phyloP scores from a whole-genome alignment of 2,329 filamentous ascomycete genomes.

The Fusarium staphyleae region DNA sequence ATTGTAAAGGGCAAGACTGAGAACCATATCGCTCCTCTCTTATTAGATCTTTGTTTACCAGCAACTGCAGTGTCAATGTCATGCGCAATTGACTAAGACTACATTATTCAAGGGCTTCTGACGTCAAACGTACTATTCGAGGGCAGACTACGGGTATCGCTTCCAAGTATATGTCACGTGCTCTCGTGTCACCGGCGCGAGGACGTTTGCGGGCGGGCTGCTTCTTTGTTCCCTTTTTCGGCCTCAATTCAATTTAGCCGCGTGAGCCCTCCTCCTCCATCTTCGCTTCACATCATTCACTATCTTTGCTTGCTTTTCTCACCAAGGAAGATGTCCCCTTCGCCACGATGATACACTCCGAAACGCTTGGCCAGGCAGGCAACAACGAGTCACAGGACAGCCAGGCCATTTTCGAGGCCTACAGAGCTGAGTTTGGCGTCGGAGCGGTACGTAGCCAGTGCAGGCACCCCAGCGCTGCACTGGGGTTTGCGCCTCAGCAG shows the following conservation, averaged over 20 bases:
- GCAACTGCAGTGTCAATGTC: too few species aligned
- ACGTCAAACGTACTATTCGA: too few species aligned
- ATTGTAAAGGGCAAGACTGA: too few species aligned
- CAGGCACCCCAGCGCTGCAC: constrained; percentile 13
- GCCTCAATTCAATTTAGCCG: constrained; percentile 30
- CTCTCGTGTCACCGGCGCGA: constrained; percentile 40
- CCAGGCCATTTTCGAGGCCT: constrained; percentile 50
- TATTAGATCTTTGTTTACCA: too few species aligned
- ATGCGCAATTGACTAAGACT: too few species aligned
- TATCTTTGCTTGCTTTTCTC: neutral
- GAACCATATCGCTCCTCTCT: too few species aligned
- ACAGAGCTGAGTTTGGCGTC: constrained; percentile 50
- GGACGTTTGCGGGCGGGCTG: neutral
- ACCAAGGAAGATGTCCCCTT: constrained; percentile 25
- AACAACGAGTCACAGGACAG: constrained; percentile 54
- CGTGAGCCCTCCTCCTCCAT: constrained; percentile 7
- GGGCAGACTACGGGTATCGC: neutral
- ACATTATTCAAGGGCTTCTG: too few species aligned
- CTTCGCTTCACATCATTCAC: neutral
- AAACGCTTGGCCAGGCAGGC: constrained; percentile 44
- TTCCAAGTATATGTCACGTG: constrained; percentile 37
- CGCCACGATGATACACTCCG: constrained; percentile 41
- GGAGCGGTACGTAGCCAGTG: constrained; percentile 49
- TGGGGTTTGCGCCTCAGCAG: constrained; percentile 14
- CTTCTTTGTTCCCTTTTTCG: constrained; percentile 13